Evolutionary conservation across 164 flowering plant species (phyloP), one percentile per base, ranked within the genome.

Genomic region (Stephania japonica): DNA sequence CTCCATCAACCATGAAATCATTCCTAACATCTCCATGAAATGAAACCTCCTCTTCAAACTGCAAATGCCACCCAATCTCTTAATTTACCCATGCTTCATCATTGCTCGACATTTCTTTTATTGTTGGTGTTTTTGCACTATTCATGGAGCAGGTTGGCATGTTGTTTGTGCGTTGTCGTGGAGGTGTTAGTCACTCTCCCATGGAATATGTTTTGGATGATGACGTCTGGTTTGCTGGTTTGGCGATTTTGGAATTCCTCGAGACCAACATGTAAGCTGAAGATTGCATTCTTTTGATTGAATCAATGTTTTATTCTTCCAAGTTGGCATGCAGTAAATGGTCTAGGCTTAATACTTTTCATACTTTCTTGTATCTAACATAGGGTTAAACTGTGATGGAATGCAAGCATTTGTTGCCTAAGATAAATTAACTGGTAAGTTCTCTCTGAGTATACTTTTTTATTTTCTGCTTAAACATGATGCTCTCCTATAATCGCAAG

Each of bases 141-240:
- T 2, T 59, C 41, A 18, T 47, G 59, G 64, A 75, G 70, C 84
- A 94, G 97, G 93, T 92, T 25, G 97, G 91, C 11, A 96, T 96
- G 99, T 80, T 96, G 56, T 93, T 93, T 82, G 98, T 93, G 19
- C 93, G 99, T 2, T 96, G 99, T 59, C 94, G 94, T 9, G 97
- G 94, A 71, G 99, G 99, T 42, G 69, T 96, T 47, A 96, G 99
- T 79, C 99, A 96, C 78, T 93, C 98, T 24, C 98, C 99, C 8
- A 90, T 71, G 43, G 98, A 96, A 80, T 87, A 88, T 84, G 98
- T 92, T 32, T 74, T 86, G 75, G 92, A 91, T 27, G 95, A 96
- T 65, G 98, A 96, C 80, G 85, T 93, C 56, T 91, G 98, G 95
- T 92, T 94, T 44, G 93, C 97, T 43, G 94, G 99, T 56, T 81